Evolutionary conservation across 148 eudicot species (phyloP), one percentile per base, ranked within the genome.

Genomic region (Persicaria maculosa): DNA sequence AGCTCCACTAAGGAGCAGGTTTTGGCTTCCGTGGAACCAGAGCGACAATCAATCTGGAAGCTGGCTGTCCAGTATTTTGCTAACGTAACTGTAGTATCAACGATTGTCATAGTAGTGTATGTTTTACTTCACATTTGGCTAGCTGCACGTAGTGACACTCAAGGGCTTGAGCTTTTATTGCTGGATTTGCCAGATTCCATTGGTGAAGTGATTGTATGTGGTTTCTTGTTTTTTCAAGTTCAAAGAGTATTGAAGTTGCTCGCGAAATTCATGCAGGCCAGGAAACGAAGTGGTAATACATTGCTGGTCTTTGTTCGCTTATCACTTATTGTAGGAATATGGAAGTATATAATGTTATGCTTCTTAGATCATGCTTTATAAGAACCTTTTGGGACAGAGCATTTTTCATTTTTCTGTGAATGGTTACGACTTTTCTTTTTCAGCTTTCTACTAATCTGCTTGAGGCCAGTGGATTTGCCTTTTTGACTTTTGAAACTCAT

Each of bases 101-200:
- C 94, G 43, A 46, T 89, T 62, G 17, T 84, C 44, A 82, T 90
- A 68, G 88, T 82, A 47, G 61, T 86, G 11, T 95, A 88, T 83
- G 88, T 84, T 71, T 77, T 87, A 76, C 69, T 84, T 50, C 98
- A 95, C 75, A 79, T 92, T 53, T 88, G 80, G 82, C 77, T 87
- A 59, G 78, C 91, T 74, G 73, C 80, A 76, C 91, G 95, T 72
- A 81, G 88, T 69, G 58, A 84, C 22, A 77, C 88, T 77, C 96
- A 90, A 81, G 98, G 98, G 67, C 98, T 95, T 59, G 97, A 95
- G 81, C 88, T 95, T 86, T 87, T 83, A 71, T 96, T 97, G 54
- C 82, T 95, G 40, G 98, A 95, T 81, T 80, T 95, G 85, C 98
- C 98, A 11, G 98, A 95, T 82, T 92, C 97, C 57, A 86, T 95